phyloP scores from a whole-genome alignment of 2,329 filamentous ascomycete species.

The Penicillium nordicum region DNA sequence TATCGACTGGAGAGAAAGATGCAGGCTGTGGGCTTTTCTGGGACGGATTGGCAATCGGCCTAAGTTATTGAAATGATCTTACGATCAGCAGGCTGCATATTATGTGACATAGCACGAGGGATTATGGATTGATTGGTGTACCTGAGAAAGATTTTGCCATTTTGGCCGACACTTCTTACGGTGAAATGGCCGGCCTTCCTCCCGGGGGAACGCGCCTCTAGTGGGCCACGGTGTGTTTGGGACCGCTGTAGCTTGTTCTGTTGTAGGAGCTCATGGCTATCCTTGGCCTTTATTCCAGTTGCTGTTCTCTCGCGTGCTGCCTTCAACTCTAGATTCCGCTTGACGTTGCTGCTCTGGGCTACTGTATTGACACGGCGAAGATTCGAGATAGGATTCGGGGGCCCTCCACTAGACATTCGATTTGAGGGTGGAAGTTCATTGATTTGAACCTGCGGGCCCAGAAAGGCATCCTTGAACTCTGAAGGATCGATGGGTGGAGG shows the following conservation, averaged over 20 bases:
- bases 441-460: slow-evolving; percentile 18
- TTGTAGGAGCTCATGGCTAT: slow-evolving; percentile 51
- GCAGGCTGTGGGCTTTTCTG: slow-evolving; percentile 33
- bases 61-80: slow-evolving; percentile 11
- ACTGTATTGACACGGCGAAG: slow-evolving; percentile 41
- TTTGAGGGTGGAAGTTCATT: slow-evolving; percentile 15
- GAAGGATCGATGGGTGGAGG: slow-evolving; percentile 13
- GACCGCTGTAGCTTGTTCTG: slow-evolving; percentile 38
- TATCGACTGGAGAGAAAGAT: slow-evolving; percentile 47
- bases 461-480: slow-evolving; percentile 15
- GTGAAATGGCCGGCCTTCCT: slow-evolving; percentile 71
- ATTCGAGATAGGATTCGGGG: slow-evolving; percentile 20
- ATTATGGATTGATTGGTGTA: slow-evolving; percentile 42
- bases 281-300: slow-evolving; percentile 45
- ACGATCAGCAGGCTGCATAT: slow-evolving; percentile 14
- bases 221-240: slow-evolving; percentile 50
- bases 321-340: slow-evolving; percentile 29
- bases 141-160: slow-evolving; percentile 78
- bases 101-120: slow-evolving; percentile 14
- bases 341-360: slow-evolving; percentile 33
- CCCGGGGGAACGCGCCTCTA: slow-evolving; percentile 58
- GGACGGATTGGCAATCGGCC: slow-evolving; percentile 36
- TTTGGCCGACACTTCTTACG: slow-evolving; percentile 77
- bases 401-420: slow-evolving; percentile 11
- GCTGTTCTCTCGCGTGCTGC: slow-evolving; percentile 33